Evolutionary conservation across 768 basidiomycete genomes (phyloP).

Genomic region (Collybia mongolica): DNA sequence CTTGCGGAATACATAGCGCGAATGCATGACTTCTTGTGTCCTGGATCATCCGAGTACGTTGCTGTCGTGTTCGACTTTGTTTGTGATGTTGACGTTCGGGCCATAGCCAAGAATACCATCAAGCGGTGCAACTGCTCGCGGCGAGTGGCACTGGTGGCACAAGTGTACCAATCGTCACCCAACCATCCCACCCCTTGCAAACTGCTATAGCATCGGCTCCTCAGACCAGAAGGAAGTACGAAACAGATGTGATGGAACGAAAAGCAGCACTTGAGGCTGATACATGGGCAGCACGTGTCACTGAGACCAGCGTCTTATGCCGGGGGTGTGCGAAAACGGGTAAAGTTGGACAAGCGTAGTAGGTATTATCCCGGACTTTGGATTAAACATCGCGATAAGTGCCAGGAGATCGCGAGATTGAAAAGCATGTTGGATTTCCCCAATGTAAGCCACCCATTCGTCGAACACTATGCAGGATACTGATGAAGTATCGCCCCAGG

Average conservation of each 20-base stretch:
- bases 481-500: neutral
- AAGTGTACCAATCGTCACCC: too few species aligned
- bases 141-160: too few species aligned
- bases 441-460: neutral
- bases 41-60: too few species aligned
- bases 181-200: too few species aligned
- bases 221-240: neutral
- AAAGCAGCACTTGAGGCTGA: conserved; percentile 4
- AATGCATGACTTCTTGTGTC: too few species aligned
- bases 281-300: neutral
- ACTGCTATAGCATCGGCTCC: too few species aligned
- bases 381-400: conserved; percentile 29
- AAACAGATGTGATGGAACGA: neutral
- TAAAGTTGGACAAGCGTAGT: conserved; percentile 31
- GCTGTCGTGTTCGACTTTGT: too few species aligned
- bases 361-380: conserved; percentile 33
- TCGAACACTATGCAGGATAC: neutral
- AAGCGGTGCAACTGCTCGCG: too few species aligned
- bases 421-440: neutral
- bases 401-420: conserved; percentile 6
- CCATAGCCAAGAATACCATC: too few species aligned
- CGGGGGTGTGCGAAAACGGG: conserved; percentile 24
- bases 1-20: too few species aligned
- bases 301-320: conserved; percentile 19
- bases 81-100: too few species aligned